Percentiles rank a stretch among this genome's conserved stretches.
phyloP scores from a whole-genome alignment of 768 basidiomycete genomes.

The Suillus cothurnatus region DNA sequence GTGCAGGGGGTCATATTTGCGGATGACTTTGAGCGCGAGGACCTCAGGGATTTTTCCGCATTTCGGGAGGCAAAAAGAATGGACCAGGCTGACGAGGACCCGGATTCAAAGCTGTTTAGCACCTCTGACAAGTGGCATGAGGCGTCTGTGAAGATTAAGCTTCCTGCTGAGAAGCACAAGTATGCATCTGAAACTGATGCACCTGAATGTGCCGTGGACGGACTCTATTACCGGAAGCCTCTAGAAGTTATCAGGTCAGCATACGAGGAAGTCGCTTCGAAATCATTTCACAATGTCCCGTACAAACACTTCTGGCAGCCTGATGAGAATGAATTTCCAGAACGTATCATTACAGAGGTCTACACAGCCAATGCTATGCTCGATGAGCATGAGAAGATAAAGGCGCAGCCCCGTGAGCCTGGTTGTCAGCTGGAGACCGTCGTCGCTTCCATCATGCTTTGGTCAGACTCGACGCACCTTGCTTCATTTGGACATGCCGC shows the following conservation, averaged over 20 bases:
- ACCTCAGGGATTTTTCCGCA: conserved; percentile 24
- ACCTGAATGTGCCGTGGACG: not conserved
- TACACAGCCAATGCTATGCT: conserved; percentile 7
- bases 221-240: conserved; percentile 3
- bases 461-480: conserved; percentile 26
- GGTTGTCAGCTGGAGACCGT: conserved; percentile 20
- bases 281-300: too few species aligned
- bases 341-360: not conserved
- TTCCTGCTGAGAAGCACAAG: conserved; percentile 10
- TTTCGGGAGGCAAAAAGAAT: not conserved
- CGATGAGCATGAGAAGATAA: conserved; percentile 5
- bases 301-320: conserved; percentile 8
- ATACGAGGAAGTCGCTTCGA: not conserved
- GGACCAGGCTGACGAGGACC: not conserved
- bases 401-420: conserved; percentile 1
- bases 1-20: too few species aligned
- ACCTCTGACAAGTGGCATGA: conserved; percentile 13
- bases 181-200: not conserved
- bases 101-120: not conserved
- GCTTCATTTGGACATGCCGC: conserved; percentile 20
- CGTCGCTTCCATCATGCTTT: conserved; percentile 25
- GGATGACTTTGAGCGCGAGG: not conserved
- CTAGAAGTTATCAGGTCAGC: conserved; percentile 8
- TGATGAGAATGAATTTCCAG: not conserved
- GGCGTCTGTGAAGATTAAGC: conserved; percentile 14